A percentile compares a stretch with the other conserved stretches of the same genome.
Conservation (phyloP, 495 filamentous ascomycete genomes). For the Podospora australis region DNA sequence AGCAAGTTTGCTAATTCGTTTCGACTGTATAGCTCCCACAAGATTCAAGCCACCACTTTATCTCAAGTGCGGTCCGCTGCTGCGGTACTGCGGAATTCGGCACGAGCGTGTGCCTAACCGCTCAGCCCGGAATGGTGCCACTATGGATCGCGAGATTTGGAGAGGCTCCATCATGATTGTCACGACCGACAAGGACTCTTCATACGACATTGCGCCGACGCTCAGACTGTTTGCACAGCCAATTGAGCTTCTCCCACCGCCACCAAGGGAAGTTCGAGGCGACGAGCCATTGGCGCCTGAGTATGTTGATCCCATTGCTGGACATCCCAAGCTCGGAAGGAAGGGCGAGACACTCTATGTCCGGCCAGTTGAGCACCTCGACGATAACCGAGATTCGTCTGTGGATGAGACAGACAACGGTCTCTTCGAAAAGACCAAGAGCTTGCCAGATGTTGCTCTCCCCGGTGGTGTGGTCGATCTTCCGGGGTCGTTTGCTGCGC, state of each 20-base stretch:
- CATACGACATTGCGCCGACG: slow-evolving; percentile 69
- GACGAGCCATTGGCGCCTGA: slow-evolving; percentile 65
- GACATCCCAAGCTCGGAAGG: slow-evolving; percentile 73
- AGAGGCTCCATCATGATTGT: slow-evolving; percentile 92
- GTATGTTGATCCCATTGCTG: slow-evolving; percentile 85
- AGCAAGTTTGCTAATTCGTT: slow-evolving; percentile 6
- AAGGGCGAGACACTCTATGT: slow-evolving; percentile 77
- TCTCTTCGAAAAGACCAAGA: slow-evolving; percentile 58
- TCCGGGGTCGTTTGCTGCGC: slow-evolving; percentile 40
- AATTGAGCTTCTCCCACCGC: slow-evolving; percentile 77
- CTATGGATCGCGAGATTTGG: slow-evolving; percentile 70
- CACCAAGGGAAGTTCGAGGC: slow-evolving; percentile 59
- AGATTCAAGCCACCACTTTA: slow-evolving; percentile 77
- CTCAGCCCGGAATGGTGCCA: slow-evolving; percentile 26
- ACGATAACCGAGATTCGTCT: slow-evolving; percentile 69
- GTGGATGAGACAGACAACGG: slow-evolving; percentile 70
- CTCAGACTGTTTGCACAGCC: slow-evolving; percentile 81
- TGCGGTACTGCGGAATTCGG: slow-evolving; percentile 82
- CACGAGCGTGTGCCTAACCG: slow-evolving; percentile 37
- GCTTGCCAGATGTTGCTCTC: slow-evolving; percentile 31
- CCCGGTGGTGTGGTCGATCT: slow-evolving; percentile 27
- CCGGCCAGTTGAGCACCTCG: slow-evolving; percentile 73
- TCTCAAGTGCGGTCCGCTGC: slow-evolving; percentile 81
- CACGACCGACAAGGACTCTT: slow-evolving; percentile 72
- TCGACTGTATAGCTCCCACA: slow-evolving; percentile 44